Evolutionary conservation across 306 rosid species (phyloP).

Genomic region (Herpetospermum pedunculosum): DNA sequence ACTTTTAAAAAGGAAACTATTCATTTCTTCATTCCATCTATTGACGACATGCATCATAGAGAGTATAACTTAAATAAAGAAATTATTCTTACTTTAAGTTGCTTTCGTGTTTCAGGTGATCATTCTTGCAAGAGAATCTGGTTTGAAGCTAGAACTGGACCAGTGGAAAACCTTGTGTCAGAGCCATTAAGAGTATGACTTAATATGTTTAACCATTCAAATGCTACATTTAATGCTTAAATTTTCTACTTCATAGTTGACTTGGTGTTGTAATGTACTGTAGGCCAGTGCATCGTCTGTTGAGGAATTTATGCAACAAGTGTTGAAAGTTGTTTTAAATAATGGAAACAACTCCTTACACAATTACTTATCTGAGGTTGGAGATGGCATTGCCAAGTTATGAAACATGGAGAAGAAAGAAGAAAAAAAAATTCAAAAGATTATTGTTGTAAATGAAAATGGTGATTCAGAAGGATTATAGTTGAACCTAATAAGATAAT

Average conservation of each 20-base stretch:
- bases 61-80: not conserved
- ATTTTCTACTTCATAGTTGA: not conserved
- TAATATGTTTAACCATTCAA: not conserved
- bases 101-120: conserved; percentile 50
- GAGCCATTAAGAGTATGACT: conserved; percentile 64
- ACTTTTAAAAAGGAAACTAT: not conserved
- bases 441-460: too few relatives aligned
- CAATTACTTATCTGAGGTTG: too few relatives aligned
- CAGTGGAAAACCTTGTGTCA: conserved; percentile 87
- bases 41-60: not conserved
- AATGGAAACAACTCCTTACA: too few relatives aligned
- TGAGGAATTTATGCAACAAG: conserved; percentile 74
- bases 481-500: too few relatives aligned
- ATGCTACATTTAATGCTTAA: conserved; percentile 8
- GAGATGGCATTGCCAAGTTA: too few relatives aligned
- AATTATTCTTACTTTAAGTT: not conserved
- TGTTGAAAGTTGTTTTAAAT: too few relatives aligned
- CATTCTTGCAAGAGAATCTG: conserved; percentile 95
- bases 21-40: not conserved
- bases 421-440: too few relatives aligned
- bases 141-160: conserved; percentile 79
- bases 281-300: conserved; percentile 74
- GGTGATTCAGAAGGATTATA: too few relatives aligned
- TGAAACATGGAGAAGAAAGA: too few relatives aligned
- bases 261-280: not conserved